These are phyloP conservation scores for Pisolithus albus DNA, from an alignment of 768 basidiomycete genomes.

Conservation along the genomic window DNA sequence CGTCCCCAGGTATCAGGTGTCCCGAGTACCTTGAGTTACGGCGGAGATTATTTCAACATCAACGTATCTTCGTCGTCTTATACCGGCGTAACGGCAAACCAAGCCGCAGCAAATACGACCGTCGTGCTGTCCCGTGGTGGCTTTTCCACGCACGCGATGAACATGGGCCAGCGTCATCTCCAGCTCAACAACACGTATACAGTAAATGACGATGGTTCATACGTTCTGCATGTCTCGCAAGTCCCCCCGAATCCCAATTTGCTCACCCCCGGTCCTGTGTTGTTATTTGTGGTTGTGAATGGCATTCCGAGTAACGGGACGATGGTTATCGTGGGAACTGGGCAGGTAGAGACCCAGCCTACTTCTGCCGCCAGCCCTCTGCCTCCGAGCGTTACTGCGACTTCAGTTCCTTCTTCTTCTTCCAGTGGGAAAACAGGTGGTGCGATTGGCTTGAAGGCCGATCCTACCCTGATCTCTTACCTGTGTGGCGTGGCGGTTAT, in stretches of 20 bases:
- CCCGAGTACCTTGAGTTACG: constrained; percentile 75
- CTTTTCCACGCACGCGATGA: constrained; percentile 81
- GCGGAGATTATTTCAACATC: constrained; percentile 75
- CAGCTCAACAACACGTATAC: constrained; percentile 84
- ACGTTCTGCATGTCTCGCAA: constrained; percentile 75
- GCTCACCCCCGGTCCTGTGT: constrained; percentile 83
- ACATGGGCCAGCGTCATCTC: constrained; percentile 77
- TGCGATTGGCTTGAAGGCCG: background rate
- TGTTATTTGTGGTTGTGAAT: constrained; percentile 76
- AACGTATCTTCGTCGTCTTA: constrained; percentile 61
- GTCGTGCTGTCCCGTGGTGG: constrained; percentile 81
- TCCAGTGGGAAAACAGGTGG: background rate
- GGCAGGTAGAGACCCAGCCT: constrained; percentile 69
- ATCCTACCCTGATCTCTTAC: background rate
- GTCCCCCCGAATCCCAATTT: constrained; percentile 79
- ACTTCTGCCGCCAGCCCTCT: constrained; percentile 37
- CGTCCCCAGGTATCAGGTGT: constrained; percentile 68
- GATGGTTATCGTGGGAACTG: constrained; percentile 72
- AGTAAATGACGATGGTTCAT: constrained; percentile 69
- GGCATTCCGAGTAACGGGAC: constrained; percentile 81
- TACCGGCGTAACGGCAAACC: constrained; percentile 51
- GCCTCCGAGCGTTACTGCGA: constrained; percentile 30
- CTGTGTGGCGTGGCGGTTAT: background rate
- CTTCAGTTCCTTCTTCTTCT: background rate
- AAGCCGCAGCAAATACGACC: constrained; percentile 65